These are phyloP conservation scores for Chalciporus sphaerocephalus DNA, from an alignment of 768 basidiomycete species.

Conservation along the genomic window DNA sequence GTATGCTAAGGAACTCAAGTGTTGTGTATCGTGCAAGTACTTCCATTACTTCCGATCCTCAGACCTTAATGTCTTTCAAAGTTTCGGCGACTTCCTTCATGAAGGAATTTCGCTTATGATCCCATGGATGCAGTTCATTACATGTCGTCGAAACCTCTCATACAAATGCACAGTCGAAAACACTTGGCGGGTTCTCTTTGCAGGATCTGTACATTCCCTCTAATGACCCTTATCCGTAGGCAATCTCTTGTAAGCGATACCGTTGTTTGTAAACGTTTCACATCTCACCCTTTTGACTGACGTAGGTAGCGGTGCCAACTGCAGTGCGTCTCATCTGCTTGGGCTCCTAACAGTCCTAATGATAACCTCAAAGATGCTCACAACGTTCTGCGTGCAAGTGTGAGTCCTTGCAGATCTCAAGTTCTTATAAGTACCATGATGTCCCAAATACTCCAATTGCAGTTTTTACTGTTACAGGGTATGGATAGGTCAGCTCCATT, in stretches of 20 bases:
- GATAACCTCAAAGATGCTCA: neutral
- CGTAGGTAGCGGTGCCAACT: neutral
- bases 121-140: conserved; percentile 1
- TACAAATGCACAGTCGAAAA: neutral
- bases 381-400: conserved; percentile 2
- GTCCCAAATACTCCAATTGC: neutral
- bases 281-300: neutral
- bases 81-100: neutral
- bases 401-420: neutral
- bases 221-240: neutral
- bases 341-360: neutral
- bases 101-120: neutral
- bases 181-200: neutral
- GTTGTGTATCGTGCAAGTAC: neutral
- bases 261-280: neutral
- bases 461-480: conserved; percentile 7
- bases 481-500: conserved; percentile 1
- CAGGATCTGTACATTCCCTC: neutral
- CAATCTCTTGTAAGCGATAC: neutral
- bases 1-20: conserved; percentile 1
- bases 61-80: neutral
- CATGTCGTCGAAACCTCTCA: conserved; percentile 1
- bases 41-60: neutral
- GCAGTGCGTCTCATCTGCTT: neutral
- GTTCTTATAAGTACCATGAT: neutral